Evolutionary conservation across 176 grass and related monocot species (phyloP).

Genomic region (Ampelocalamus luodianensis): DNA sequence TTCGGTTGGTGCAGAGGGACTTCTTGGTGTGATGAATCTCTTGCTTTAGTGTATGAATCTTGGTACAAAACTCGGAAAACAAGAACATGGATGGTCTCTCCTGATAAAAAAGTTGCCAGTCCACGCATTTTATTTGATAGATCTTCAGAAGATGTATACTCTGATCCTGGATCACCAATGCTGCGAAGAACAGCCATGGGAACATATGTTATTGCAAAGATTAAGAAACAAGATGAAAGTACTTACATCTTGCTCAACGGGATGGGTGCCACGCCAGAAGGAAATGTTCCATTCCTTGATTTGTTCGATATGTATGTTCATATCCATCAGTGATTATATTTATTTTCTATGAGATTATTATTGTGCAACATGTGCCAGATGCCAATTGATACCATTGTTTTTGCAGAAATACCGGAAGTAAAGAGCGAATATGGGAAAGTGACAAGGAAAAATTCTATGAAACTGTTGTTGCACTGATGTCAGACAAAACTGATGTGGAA

Average conservation of each 20-base stretch:
- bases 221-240: conserved; percentile 86
- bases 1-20: conserved; percentile 68
- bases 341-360: conserved; percentile 27
- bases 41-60: conserved; percentile 95
- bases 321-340: conserved; percentile 16
- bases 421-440: conserved; percentile 99
- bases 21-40: conserved; percentile 92
- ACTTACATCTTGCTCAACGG: conserved; percentile 87
- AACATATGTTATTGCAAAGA: conserved; percentile 92
- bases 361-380: conserved; percentile 21
- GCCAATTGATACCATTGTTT: conserved; percentile 38
- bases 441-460: conserved; percentile 95
- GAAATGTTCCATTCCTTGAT: conserved; percentile 97
- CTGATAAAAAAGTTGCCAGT: conserved; percentile 72
- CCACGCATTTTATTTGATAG: conserved; percentile 91
- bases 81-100: conserved; percentile 91
- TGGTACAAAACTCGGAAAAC: conserved; percentile 99
- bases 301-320: conserved; percentile 94
- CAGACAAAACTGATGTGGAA: conserved; percentile 78
- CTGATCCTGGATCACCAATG: conserved; percentile 98
- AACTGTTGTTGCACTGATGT: conserved; percentile 90
- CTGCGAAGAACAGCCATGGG: conserved; percentile 81
- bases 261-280: conserved; percentile 94
- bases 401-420: conserved; percentile 88
- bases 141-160: conserved; percentile 98